phyloP scores from a whole-genome alignment of 805 yeast species.

The Barnettozyma populi region DNA sequence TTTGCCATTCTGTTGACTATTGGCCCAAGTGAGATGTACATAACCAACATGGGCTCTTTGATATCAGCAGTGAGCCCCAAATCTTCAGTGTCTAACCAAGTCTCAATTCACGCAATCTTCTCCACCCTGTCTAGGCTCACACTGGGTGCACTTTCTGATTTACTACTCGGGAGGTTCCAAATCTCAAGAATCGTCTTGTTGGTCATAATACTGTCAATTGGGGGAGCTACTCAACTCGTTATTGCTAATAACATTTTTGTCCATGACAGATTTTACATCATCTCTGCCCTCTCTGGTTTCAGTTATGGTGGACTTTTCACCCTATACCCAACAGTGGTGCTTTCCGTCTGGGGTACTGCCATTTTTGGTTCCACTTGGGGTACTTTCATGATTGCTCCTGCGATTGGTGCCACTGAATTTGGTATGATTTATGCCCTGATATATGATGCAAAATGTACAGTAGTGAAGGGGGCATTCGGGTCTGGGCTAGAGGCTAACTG shows the following conservation, averaged over 20 bases:
- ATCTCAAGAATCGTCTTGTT: conserved; percentile 30
- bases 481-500: conserved; percentile 7
- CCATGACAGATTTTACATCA: conserved; percentile 19
- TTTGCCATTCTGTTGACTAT: conserved; percentile 57
- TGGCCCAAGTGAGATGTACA: conserved; percentile 83
- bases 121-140: conserved; percentile 68
- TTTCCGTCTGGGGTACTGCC: conserved; percentile 83
- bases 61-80: conserved; percentile 26
- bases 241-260: conserved; percentile 21
- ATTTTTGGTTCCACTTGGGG: conserved; percentile 94
- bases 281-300: conserved; percentile 55
- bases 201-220: conserved; percentile 28
- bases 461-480: not conserved
- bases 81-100: conserved; percentile 39
- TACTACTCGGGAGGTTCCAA: conserved; percentile 29
- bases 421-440: conserved; percentile 66
- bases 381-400: conserved; percentile 81
- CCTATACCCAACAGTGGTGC: conserved; percentile 75
- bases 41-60: conserved; percentile 77
- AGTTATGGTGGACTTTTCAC: conserved; percentile 85
- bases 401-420: conserved; percentile 65
- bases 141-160: conserved; percentile 68
- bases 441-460: conserved; percentile 40
- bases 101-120: conserved; percentile 53
- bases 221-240: conserved; percentile 33